Evolutionary conservation across 2,329 filamentous ascomycete genomes (phyloP), one percentile per base, ranked within the genome.

Genomic region (Arachnopeziza araneosa): DNA sequence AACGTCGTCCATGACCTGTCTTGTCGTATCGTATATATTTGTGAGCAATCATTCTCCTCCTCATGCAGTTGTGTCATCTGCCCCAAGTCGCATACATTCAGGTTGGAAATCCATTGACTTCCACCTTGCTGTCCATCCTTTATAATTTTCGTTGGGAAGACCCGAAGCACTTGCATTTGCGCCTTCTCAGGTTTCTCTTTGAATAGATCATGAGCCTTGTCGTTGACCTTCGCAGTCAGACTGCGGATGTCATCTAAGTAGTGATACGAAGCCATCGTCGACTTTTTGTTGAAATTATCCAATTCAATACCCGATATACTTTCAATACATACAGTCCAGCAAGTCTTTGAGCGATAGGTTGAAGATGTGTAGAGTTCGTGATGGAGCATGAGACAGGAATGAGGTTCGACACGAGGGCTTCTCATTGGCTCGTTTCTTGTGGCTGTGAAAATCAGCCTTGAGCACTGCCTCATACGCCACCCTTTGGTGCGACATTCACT

Each of bases 21-120:
- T 36, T 67, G 66, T 1, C 54, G 58, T 9, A 67, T 60, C 0
- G 53, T 54, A 54, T 63, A 66, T 9, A 67, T 63, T 51, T 67
- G 62, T 2, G 52, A 23, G 36, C 5, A 6, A 12, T 44, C 36
- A 6, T 44, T 12, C 5, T 17, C 36, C 12, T 44, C 36, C 17
- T 14, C 17, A 5, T 19, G 36, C 17, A 8, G 44, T 52, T 6
- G 22, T 12, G 44, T 61, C 56, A n/a, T 55, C 36, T 44, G 36
- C 36, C 17, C 36, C 36, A 44, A 17, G 17, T 44, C 36, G 17
- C 6, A 44, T 44, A 44, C 36, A 44, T 44, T 12, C 17, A 8
- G 36, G 12, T 44, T 44, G 2, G 17, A 17, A 44, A 44, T 44
- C 36, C 36, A 44, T 19, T 14, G 2, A 14, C 2, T 44, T 44